Base-by-base conservation (phyloP, 192 early-diverging fungal species). In the Rhizoclosmatium globosum region DNA sequence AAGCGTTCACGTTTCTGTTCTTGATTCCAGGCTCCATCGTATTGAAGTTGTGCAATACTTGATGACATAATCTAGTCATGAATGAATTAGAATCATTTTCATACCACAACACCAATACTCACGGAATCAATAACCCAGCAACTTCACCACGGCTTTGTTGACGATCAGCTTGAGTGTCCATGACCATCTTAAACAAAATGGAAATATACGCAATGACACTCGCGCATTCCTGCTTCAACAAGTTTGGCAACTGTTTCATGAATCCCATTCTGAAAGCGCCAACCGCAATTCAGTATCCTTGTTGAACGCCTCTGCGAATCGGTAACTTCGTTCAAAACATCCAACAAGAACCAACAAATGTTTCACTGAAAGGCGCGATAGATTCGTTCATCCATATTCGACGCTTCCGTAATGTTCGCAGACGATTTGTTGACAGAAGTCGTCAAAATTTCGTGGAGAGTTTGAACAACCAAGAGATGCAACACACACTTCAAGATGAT, bases 401-500 rank as follows among this genome's bases (percentile, higher is more conserved):
- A 41, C 17, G 9, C 44, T 6, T 31, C 44, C 2, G 38, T 23
- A 2, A 68, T 17, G 13, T 46, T 68, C 9, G 70, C 9, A 7
- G 47, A 17, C 7, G 57, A 64, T 9, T 39, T 45, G 39, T 82
- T 65, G 3, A 81, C 77, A 2, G 79, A 82, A 23, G 83, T 82
- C n/a, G 85, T 61, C 45, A 86, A 68, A 19, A 95, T 86, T 70
- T 97, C 95, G 75, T 94, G 91, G 42, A 98, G 82, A 0, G 94
- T 96, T 81, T 96, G 94, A 59, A 98, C 95, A 21, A 97, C 84
- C 68, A 95, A 85, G 65, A 96, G 84, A 68, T 98, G 96, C 59
- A 95, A 82, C 1, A 96, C 92, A 83, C 96, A 98, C 82, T 95
- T 95, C 38, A 94, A 89, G 74, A 95, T 94, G 41, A 95, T 94